Conservation (phyloP, 129 eudicot genomes). For the Solidago caesia region DNA sequence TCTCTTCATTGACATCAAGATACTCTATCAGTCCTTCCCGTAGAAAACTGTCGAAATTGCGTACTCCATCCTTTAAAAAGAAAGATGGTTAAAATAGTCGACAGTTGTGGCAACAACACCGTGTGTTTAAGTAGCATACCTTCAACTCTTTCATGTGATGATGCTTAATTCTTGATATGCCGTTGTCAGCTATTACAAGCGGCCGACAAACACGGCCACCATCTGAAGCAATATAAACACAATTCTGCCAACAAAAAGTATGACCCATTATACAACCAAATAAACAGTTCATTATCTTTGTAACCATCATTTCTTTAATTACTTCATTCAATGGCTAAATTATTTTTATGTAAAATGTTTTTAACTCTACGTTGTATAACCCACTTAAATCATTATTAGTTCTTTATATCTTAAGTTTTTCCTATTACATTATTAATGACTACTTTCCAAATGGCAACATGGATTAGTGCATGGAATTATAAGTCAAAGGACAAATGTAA, state of each 20-base stretch:
- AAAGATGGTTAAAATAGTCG: constrained; percentile 5
- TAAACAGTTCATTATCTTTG: too few species aligned
- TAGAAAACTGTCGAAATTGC: constrained; percentile 76
- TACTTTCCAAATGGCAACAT: too few species aligned
- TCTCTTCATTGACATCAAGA: constrained; percentile 99
- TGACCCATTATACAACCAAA: not conserved
- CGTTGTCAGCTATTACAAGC: constrained; percentile 92
- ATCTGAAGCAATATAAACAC: constrained; percentile 96
- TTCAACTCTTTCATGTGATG: constrained; percentile 87
- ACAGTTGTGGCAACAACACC: not conserved
- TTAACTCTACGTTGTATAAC: too few species aligned
- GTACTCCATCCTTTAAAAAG: constrained; percentile 71
- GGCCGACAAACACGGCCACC: constrained; percentile 99
- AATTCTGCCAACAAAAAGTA: constrained; percentile 58
- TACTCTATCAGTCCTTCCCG: constrained; percentile 89
- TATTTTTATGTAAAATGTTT: too few species aligned
- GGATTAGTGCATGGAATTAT: too few species aligned
- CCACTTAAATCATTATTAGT: too few species aligned
- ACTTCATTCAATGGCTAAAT: too few species aligned
- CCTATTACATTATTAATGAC: too few species aligned
- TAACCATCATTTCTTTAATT: not conserved
- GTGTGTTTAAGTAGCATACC: constrained; percentile 37
- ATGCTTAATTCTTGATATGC: constrained; percentile 87
- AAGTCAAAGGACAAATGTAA: not conserved
- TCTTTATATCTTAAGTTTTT: too few species aligned